These are phyloP conservation scores for Tritrichomonas foetus DNA, from an alignment of 208 protist genomes.

Conservation along the genomic window DNA sequence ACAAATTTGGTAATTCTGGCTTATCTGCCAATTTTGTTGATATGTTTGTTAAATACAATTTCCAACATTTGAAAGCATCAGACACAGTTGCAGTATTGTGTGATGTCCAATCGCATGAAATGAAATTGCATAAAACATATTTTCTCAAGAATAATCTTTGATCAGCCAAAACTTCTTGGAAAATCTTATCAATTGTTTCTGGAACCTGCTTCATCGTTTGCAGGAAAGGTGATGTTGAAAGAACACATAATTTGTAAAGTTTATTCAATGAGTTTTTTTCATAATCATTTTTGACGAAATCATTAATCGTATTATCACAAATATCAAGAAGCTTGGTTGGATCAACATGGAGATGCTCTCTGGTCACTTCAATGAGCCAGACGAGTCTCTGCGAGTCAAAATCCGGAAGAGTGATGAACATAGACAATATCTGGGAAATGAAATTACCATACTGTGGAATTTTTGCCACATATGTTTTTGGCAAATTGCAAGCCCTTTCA, in stretches of 20 bases:
- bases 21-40: not conserved
- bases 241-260: not conserved
- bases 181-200: not conserved
- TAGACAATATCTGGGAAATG: not conserved
- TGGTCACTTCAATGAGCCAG: not conserved
- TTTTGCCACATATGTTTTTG: not conserved
- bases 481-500: not conserved
- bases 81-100: not conserved
- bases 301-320: not conserved
- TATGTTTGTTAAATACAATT: not conserved
- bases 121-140: not conserved
- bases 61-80: not conserved
- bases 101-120: not conserved
- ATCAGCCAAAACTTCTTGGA: not conserved
- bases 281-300: not conserved
- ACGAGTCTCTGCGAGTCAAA: not conserved
- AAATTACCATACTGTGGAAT: not conserved
- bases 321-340: not conserved
- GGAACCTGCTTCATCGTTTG: not conserved
- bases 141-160: not conserved
- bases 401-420: not conserved
- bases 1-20: not conserved
- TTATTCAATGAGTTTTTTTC: not conserved
- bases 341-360: not conserved
- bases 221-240: conserved; percentile 21